Base-by-base conservation (phyloP, 495 filamentous ascomycete species). In the Aspergillus ostianus region DNA sequence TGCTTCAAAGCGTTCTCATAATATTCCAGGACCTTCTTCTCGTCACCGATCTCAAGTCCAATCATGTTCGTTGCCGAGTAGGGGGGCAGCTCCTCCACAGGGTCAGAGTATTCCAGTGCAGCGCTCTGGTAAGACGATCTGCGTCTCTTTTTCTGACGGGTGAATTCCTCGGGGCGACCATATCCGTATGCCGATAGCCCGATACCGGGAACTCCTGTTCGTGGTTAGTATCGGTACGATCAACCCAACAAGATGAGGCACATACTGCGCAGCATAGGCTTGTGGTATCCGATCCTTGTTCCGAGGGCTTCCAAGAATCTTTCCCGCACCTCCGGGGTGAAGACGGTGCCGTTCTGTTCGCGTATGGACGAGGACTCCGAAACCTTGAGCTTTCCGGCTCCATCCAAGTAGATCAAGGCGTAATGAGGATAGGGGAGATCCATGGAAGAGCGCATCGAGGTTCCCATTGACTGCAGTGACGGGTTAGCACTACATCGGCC, bases 401-500 rank as follows among this genome's bases (percentile, higher is more conserved):
- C 66, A 58, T 80, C 77, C 6, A 78, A 58, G 51, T 77, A 80
- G 52, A 80, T 77, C 66, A 78, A 58, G 47, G 77, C 74, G 47
- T 73, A 80, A 56, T 75, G 73, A 3, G 67, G 47, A 61, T 67
- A 75, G 19, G 76, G 74, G 27, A 77, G 56, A 49, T 70, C 68
- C 54, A 69, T 59, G 7, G 70, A 56, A 45, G 72, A 44, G 15
- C 66, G 70, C 51, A 68, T 55, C n/a, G 65, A 54, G 29, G 65
- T 29, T 61, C 69, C 68, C 73, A 77, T 75, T 10, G 70, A 57
- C 76, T 78, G 26, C 17, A 58, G 27, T 9, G 5, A 36, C 1
- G 12, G 15, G 13, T 41, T 29, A n/a, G 21, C 15, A n/a, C 17
- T 20, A 27, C 21, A 48, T 53, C 36, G 29, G 21, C 46, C 10